Evolutionary conservation across 305 asterid species (phyloP).

Genomic region (Rubia balearica): DNA sequence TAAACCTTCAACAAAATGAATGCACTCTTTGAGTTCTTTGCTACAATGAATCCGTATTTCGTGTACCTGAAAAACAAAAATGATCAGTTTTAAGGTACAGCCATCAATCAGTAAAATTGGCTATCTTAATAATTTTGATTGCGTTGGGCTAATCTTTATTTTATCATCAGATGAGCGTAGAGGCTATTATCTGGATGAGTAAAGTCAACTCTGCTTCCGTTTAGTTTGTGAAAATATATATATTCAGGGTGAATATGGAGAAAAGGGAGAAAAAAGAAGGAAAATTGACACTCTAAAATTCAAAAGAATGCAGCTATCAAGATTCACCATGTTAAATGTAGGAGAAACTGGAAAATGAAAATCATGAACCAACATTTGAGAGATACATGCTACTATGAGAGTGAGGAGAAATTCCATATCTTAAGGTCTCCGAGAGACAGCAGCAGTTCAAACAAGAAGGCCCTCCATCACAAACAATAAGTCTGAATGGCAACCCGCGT

Average conservation of each 20-base stretch:
- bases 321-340: background rate
- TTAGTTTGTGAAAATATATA: background rate
- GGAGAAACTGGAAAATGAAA: background rate
- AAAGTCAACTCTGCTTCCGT: background rate
- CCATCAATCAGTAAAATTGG: conserved; percentile 4
- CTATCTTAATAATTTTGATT: background rate
- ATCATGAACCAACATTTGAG: background rate
- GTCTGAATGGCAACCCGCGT: background rate
- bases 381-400: background rate
- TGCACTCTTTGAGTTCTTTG: conserved; percentile 35
- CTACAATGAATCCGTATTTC: conserved; percentile 39
- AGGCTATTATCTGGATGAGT: background rate
- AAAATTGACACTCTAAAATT: background rate
- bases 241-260: no score
- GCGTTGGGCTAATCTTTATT: background rate
- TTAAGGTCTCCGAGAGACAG: background rate
- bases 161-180: background rate
- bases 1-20: conserved; percentile 25
- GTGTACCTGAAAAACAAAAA: conserved; percentile 35
- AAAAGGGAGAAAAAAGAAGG: background rate
- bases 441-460: background rate
- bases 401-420: background rate
- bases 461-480: background rate
- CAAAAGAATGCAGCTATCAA: background rate
- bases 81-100: conserved; percentile 13